Conservation (phyloP, 164 flowering plant species). For the Liriodendron chinense region DNA sequence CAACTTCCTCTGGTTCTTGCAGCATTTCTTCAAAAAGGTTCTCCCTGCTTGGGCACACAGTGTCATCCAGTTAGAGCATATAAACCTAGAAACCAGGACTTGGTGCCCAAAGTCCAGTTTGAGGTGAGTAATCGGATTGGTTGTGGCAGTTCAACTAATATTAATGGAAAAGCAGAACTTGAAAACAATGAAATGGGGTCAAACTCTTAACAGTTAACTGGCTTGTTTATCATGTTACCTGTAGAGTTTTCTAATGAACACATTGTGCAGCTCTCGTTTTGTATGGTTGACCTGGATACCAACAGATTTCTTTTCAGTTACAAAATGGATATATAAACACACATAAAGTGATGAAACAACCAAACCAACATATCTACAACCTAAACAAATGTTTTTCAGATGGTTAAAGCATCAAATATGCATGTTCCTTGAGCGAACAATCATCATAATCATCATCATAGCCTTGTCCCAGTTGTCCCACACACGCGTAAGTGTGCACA, state of each 20-base stretch:
- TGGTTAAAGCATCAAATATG: no score
- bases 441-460: no score
- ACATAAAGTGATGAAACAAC: not conserved
- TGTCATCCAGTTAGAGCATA: not conserved
- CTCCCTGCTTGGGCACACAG: slow-evolving; percentile 49
- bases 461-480: no score
- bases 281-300: slow-evolving; percentile 79
- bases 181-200: not conserved
- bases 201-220: not conserved
- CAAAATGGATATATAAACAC: not conserved
- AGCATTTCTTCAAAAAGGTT: slow-evolving; percentile 93
- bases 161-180: not conserved
- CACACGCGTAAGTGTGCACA: no score
- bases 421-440: no score
- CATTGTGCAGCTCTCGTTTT: slow-evolving; percentile 92
- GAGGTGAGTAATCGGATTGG: not conserved
- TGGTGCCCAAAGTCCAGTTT: not conserved
- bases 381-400: not conserved
- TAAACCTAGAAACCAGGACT: not conserved
- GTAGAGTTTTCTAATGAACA: slow-evolving; percentile 92
- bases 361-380: not conserved
- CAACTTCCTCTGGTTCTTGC: slow-evolving; percentile 91
- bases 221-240: slow-evolving; percentile 40
- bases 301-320: not conserved
- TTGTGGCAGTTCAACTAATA: no score